A percentile compares a stretch with the other conserved stretches of the same genome.
phyloP scores from a whole-genome alignment of 176 grass and related monocot genomes.

The Luzula sylvatica region DNA sequence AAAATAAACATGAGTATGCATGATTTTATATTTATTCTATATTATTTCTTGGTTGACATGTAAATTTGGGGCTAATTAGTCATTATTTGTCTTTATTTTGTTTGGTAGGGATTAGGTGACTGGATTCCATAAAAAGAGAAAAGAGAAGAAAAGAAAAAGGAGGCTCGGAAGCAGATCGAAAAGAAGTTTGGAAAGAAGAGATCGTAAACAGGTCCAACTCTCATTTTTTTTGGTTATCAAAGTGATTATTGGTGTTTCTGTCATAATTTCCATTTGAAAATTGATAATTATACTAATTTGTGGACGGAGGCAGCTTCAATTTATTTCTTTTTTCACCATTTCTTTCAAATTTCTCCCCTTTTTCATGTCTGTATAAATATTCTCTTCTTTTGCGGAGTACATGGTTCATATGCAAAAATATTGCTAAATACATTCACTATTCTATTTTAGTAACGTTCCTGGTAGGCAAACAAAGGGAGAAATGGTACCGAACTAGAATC shows the following conservation, averaged over 20 bases:
- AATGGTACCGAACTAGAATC: too few species aligned
- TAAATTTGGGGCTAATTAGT: neutral
- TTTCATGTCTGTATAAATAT: too few species aligned
- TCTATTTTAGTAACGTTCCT: too few species aligned
- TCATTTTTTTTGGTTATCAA: neutral
- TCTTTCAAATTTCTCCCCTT: too few species aligned
- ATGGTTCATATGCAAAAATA: too few species aligned
- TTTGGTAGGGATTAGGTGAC: slow-evolving; percentile 74
- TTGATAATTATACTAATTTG: slow-evolving; percentile 22
- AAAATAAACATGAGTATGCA: neutral
- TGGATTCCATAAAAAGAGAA: slow-evolving; percentile 94
- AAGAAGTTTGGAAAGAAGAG: slow-evolving; percentile 72
- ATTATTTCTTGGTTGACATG: neutral
- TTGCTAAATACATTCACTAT: too few species aligned
- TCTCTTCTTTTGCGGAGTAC: too few species aligned
- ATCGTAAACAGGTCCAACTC: slow-evolving; percentile 50
- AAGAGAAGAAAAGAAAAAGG: slow-evolving; percentile 95
- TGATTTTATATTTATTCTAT: neutral
- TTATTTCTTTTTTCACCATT: too few species aligned
- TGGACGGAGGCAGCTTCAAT: too few species aligned
- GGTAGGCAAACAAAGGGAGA: too few species aligned
- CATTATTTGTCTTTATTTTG: slow-evolving; percentile 4
- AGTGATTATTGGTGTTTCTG: too few species aligned
- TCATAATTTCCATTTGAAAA: too few species aligned
- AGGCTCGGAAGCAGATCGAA: slow-evolving; percentile 63